Percentiles rank a stretch among this genome's conserved stretches.
These are phyloP conservation scores for Fusarium sp. DNA, from an alignment of 2,329 filamentous ascomycete species.

Conservation along the genomic window DNA sequence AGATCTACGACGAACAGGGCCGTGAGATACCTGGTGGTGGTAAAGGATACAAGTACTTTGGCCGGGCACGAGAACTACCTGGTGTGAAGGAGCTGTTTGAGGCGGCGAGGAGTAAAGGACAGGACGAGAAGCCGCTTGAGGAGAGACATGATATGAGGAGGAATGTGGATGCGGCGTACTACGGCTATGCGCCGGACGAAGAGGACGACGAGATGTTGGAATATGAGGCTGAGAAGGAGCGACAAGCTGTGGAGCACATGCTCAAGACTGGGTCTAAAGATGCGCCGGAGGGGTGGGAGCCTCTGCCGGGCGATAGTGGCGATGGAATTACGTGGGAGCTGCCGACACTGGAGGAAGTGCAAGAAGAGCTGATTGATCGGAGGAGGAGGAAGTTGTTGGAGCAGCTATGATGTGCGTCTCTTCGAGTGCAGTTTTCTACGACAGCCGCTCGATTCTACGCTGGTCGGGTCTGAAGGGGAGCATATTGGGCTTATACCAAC, in stretches of 20 bases:
- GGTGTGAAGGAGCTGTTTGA: conserved; percentile 98
- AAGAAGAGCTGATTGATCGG: conserved; percentile 91
- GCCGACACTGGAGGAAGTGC: conserved; percentile 92
- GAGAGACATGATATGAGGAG: conserved; percentile 78
- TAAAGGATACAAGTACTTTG: conserved; percentile 96
- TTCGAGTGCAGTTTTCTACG: not conserved
- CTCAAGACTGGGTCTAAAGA: conserved; percentile 69
- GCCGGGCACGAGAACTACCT: conserved; percentile 88
- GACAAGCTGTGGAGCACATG: conserved; percentile 81
- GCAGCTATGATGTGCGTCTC: conserved; percentile 69
- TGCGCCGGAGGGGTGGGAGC: conserved; percentile 81
- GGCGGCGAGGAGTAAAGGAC: conserved; percentile 73
- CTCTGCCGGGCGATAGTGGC: conserved; percentile 87
- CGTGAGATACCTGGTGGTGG: conserved; percentile 81
- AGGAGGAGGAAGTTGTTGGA: conserved; percentile 87
- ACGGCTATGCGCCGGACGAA: conserved; percentile 93
- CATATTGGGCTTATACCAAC: not conserved
- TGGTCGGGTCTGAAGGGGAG: not conserved
- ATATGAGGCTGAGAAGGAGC: conserved; percentile 88
- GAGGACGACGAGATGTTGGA: conserved; percentile 85
- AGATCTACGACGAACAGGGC: conserved; percentile 81
- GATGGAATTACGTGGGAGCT: conserved; percentile 87
- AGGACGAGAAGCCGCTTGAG: conserved; percentile 75
- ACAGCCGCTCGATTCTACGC: too few species aligned
- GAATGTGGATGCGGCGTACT: conserved; percentile 93